Percentiles rank a stretch among this genome's conserved stretches.
phyloP scores from a whole-genome alignment of 1,284 basidiomycete species.

The Xanthoconium separans region DNA sequence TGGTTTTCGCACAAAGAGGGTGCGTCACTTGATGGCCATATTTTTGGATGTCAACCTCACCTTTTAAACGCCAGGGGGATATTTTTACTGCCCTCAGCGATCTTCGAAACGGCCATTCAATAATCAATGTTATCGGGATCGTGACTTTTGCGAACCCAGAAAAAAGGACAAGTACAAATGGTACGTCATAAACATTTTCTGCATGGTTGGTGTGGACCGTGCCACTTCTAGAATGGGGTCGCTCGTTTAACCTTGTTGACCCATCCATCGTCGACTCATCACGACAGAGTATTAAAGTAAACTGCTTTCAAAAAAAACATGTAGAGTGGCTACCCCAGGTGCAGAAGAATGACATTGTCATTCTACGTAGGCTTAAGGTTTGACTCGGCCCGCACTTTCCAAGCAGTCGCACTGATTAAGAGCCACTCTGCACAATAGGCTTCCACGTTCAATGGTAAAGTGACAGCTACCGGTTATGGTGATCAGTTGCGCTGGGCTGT shows the following conservation, averaged over 20 bases:
- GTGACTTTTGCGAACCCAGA: conserved; percentile 18
- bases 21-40: conserved; percentile 9
- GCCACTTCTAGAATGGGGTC: conserved; percentile 27
- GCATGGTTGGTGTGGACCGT: not conserved
- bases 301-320: conserved; percentile 49
- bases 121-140: conserved; percentile 34
- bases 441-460: conserved; percentile 25
- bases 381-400: not conserved
- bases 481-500: conserved; percentile 38
- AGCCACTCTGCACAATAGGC: conserved; percentile 28
- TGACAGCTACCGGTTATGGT: conserved; percentile 41
- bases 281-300: conserved; percentile 34
- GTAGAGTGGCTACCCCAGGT: conserved; percentile 50
- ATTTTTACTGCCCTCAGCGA: conserved; percentile 25
- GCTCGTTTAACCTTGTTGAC: conserved; percentile 27
- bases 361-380: conserved; percentile 33
- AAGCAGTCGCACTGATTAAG: not conserved
- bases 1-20: conserved; percentile 29
- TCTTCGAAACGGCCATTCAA: conserved; percentile 13
- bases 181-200: conserved; percentile 18
- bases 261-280: conserved; percentile 39
- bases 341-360: conserved; percentile 35
- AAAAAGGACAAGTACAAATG: conserved; percentile 24
- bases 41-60: not conserved
- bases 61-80: conserved; percentile 27